Evolutionary conservation across 768 basidiomycete genomes (phyloP), one percentile per base, ranked within the genome.

Genomic region (Glaciozyma antarctica): DNA sequence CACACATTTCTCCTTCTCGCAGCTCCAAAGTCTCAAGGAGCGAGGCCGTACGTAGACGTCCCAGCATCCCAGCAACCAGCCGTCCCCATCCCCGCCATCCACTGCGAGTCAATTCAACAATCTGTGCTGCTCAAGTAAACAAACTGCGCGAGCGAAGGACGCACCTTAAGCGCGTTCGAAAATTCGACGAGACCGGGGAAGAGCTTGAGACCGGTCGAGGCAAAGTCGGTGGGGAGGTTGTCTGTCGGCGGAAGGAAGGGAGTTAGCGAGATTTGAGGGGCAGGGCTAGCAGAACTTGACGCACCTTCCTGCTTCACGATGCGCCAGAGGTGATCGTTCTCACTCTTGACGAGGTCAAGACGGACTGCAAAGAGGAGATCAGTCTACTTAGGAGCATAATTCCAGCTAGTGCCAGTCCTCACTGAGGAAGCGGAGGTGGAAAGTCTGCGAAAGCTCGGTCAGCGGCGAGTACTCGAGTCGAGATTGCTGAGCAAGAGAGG

Each of bases 371-470:
- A 6, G 12, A 12, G 7, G 9, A 44, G n/a, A n/a, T n/a, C n/a
- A n/a, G n/a, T n/a, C n/a, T n/a, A n/a, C n/a, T n/a, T n/a, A n/a
- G n/a, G n/a, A n/a, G n/a, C n/a, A n/a, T n/a, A n/a, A n/a, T n/a
- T n/a, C n/a, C n/a, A n/a, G n/a, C n/a, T n/a, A n/a, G n/a, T n/a
- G n/a, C n/a, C n/a, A n/a, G n/a, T n/a, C n/a, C n/a, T n/a, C 4
- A 51, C 56, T 61, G 24, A 69, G 26, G 60, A 69, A 69, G 56
- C 61, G 64, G 16, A 66, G 13, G 34, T 63, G 52, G 51, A 66
- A 58, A 19, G 44, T 60, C 67, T 68, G 62, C 32, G 2, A 9
- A 8, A 17, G n/a, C 15, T 26, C 16, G 5, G 17, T 19, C 19
- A 26, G 13, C 41, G 4, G 17, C 8, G 28, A 32, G 32, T 7